These are phyloP conservation scores for Gaertneriomyces semiglobifer DNA, from an alignment of 192 early-diverging fungal genomes.

Conservation along the genomic window DNA sequence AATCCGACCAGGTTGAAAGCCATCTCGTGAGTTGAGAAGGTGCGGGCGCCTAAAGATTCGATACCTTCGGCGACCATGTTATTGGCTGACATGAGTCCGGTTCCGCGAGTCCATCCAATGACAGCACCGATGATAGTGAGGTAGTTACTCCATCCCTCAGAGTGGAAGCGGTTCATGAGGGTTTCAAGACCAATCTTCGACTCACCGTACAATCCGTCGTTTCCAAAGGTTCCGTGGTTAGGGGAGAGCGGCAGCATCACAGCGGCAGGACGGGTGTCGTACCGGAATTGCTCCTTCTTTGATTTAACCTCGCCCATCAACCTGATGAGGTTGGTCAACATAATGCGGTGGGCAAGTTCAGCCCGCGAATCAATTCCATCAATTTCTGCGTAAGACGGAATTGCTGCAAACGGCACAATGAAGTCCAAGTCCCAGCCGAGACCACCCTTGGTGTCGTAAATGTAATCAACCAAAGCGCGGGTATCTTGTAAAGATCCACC, in stretches of 20 bases:
- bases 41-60: constrained; percentile 82
- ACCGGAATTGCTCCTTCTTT: constrained; percentile 71
- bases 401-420: constrained; percentile 92
- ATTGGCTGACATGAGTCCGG: constrained; percentile 89
- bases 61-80: constrained; percentile 86
- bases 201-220: constrained; percentile 87
- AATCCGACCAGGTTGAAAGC: constrained; percentile 90
- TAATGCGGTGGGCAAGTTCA: constrained; percentile 88
- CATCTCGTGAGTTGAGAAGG: constrained; percentile 90
- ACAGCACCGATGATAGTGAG: constrained; percentile 85
- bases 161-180: constrained; percentile 84
- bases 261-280: constrained; percentile 82
- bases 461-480: constrained; percentile 75
- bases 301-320: constrained; percentile 81
- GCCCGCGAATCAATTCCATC: constrained; percentile 80
- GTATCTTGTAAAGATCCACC: constrained; percentile 85
- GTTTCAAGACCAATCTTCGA: constrained; percentile 93
- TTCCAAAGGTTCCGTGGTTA: constrained; percentile 94
- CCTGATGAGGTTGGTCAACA: constrained; percentile 90
- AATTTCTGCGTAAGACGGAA: constrained; percentile 85
- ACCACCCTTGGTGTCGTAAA: constrained; percentile 72
- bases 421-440: constrained; percentile 93
- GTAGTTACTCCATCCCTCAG: constrained; percentile 86
- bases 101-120: constrained; percentile 97
- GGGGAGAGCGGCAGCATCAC: constrained; percentile 89